Percentiles rank a stretch among this genome's conserved stretches.
Conservation (phyloP, 73 alveolate genomes). For the Paraurostyla sp. region DNA sequence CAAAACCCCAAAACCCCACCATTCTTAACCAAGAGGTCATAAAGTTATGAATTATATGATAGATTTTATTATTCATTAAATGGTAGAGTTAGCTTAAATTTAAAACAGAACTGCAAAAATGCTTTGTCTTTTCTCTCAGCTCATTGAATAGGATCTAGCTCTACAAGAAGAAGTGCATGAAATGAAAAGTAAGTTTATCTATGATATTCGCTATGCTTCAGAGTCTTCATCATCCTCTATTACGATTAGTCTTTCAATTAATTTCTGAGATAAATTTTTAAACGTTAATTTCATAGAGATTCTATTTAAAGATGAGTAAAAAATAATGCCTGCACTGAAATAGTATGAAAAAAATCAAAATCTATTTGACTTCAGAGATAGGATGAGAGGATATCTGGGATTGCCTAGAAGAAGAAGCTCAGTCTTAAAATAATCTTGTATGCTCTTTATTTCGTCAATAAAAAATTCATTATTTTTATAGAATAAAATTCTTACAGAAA, state of each 20-base stretch:
- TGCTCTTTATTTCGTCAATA: not conserved
- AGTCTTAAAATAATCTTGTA: not conserved
- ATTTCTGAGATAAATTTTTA: too few relatives aligned
- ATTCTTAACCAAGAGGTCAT: too few relatives aligned
- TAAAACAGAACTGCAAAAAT: not conserved
- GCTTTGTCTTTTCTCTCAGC: not conserved
- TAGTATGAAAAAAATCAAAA: not conserved
- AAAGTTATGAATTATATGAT: too few relatives aligned
- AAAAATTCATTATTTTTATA: too few relatives aligned
- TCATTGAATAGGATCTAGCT: not conserved
- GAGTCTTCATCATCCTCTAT: not conserved
- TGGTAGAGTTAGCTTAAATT: not conserved
- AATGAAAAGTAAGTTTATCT: slow-evolving; percentile 43
- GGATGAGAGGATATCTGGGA: slow-evolving; percentile 51
- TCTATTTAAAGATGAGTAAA: slow-evolving; percentile 16
- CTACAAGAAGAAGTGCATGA: not conserved
- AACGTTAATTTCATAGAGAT: not conserved
- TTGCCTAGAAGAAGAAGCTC: slow-evolving; percentile 35
- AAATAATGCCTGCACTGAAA: slow-evolving; percentile 38
- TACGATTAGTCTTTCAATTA: too few relatives aligned
- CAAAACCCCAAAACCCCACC: too few relatives aligned
- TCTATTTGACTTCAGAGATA: slow-evolving; percentile 39
- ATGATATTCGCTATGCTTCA: not conserved
- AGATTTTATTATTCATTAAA: too few relatives aligned
- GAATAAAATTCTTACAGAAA: not conserved